Conservation (phyloP, 257 asterid species). For the Haberlea rhodopensis region DNA sequence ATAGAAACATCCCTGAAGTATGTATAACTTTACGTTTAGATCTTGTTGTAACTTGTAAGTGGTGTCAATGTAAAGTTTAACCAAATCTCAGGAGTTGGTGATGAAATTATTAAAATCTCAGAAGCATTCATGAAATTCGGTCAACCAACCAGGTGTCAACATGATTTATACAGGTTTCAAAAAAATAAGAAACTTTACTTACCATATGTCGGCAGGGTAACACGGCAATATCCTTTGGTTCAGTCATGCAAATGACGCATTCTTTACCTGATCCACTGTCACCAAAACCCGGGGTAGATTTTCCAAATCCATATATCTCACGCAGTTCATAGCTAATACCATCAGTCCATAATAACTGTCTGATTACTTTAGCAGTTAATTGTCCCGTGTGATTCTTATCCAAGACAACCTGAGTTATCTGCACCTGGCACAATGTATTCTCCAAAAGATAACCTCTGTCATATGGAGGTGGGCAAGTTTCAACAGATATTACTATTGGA, state of each 20-base stretch:
- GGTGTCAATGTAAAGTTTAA: too few species aligned
- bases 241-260: slow-evolving; percentile 74
- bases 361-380: slow-evolving; percentile 45
- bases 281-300: slow-evolving; percentile 34
- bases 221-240: slow-evolving; percentile 66
- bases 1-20: too few species aligned
- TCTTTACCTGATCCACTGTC: slow-evolving; percentile 61
- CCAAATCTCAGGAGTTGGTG: too few species aligned
- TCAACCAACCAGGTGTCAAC: too few species aligned
- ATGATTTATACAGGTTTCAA: too few species aligned
- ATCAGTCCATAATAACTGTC: slow-evolving; percentile 62
- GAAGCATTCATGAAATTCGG: too few species aligned
- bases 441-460: slow-evolving; percentile 33
- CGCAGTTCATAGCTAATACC: slow-evolving; percentile 64
- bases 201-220: slow-evolving; percentile 86
- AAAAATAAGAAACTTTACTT: slow-evolving; percentile 21
- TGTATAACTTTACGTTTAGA: too few species aligned
- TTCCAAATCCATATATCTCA: slow-evolving; percentile 73
- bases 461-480: slow-evolving; percentile 44
- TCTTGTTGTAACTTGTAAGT: too few species aligned
- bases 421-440: slow-evolving; percentile 48
- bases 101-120: too few species aligned
- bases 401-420: slow-evolving; percentile 58
- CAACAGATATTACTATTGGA: slow-evolving; percentile 65
- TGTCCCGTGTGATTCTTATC: slow-evolving; percentile 41